Conservation (phyloP, 2,329 filamentous ascomycete genomes). For the Fusarium dlaminii region DNA sequence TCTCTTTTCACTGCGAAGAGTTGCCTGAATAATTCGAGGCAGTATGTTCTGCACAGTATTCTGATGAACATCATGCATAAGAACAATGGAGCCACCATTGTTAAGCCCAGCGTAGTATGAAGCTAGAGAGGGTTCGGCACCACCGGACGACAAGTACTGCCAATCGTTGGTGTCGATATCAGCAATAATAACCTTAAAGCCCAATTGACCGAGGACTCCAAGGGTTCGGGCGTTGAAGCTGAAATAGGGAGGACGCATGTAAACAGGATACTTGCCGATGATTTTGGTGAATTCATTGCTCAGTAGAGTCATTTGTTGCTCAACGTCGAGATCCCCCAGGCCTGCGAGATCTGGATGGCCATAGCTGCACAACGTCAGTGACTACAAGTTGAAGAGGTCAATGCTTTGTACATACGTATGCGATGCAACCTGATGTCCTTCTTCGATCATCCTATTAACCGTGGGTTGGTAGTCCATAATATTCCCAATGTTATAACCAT, state of each 20-base stretch:
- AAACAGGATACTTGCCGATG: conserved; percentile 18
- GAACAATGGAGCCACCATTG: conserved; percentile 15
- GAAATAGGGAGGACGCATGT: conserved; percentile 24
- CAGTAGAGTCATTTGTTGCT: conserved; percentile 14
- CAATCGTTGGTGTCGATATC: conserved; percentile 26
- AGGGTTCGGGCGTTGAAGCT: conserved; percentile 15
- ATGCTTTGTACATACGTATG: neutral
- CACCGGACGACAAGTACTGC: conserved; percentile 4
- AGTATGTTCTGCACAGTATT: conserved; percentile 16
- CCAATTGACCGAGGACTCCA: neutral
- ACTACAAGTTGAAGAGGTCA: fast-evolving
- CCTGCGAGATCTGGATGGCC: conserved; percentile 8
- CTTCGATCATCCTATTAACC: conserved; percentile 1
- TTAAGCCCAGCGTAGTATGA: neutral
- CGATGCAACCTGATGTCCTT: conserved; percentile 16
- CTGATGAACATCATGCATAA: conserved; percentile 17
- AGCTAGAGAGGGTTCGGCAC: neutral
- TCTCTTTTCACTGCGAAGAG: conserved; percentile 1
- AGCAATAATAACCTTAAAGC: conserved; percentile 24
- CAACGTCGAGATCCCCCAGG: neutral
- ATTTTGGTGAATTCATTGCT: neutral
- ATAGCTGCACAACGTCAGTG: neutral
- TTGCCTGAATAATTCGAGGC: conserved; percentile 4
- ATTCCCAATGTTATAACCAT: conserved; percentile 3
- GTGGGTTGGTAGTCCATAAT: conserved; percentile 15